phyloP scores from a whole-genome alignment of 805 yeast species.

The Kluyveromyces dobzhanskii region DNA sequence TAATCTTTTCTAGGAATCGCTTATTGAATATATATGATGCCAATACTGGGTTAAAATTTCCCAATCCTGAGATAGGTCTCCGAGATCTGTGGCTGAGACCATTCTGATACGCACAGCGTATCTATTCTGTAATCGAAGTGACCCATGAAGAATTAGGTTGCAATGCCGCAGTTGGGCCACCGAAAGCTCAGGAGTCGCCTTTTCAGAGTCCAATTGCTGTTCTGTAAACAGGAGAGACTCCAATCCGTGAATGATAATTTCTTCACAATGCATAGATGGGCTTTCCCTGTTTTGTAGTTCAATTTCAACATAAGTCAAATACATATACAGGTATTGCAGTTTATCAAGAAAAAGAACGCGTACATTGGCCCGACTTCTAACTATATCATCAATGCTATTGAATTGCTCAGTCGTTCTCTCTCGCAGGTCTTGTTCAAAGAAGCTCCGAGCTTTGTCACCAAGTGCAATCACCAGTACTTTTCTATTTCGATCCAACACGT shows the following conservation, averaged over 20 bases:
- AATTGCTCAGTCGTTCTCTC: constrained; percentile 11
- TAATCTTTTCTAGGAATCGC: not conserved
- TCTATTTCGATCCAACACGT: not conserved
- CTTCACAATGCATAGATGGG: constrained; percentile 11
- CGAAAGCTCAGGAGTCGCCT: not conserved
- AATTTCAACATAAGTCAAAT: constrained; percentile 25
- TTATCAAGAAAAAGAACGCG: constrained; percentile 24
- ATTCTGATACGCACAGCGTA: constrained; percentile 2
- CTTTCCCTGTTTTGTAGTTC: constrained; percentile 8
- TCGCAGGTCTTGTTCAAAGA: constrained; percentile 15
- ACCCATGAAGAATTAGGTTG: constrained; percentile 3
- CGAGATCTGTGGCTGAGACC: constrained; percentile 1
- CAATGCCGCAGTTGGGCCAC: not conserved
- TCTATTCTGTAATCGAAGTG: constrained; percentile 3
- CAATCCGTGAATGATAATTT: constrained; percentile 23
- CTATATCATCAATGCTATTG: constrained; percentile 11
- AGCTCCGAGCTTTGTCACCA: constrained; percentile 18
- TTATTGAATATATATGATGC: constrained; percentile 1
- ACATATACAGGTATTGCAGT: constrained; percentile 28
- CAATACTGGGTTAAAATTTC: not conserved
- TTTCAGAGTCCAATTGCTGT: not conserved
- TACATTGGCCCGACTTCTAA: constrained; percentile 11
- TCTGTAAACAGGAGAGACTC: constrained; percentile 12
- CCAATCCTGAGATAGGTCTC: not conserved
- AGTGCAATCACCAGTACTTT: constrained; percentile 20